Evolutionary conservation across 208 protist genomes (phyloP), one percentile per base, ranked within the genome.

Genomic region (Eutreptiella sp.): DNA sequence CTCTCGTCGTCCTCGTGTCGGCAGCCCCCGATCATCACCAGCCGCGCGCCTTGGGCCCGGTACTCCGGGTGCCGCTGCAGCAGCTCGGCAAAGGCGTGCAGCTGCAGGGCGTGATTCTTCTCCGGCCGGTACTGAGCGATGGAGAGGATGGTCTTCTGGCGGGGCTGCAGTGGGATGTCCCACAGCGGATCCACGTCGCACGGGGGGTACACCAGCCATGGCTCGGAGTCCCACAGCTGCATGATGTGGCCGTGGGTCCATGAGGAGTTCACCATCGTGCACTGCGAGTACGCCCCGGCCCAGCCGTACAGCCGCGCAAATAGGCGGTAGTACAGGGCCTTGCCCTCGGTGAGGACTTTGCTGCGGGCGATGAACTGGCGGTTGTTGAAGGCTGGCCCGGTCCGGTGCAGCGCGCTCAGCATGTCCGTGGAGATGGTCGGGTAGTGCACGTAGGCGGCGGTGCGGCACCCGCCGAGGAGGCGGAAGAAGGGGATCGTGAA

Each of bases 381-480:
- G 64, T 96, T 96, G 46, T 89, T 96, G 70, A 81, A 80, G 7
- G 74, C 34, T 5, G 31, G 61, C 36, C 62, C 42, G 11, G 81
- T 57, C 34, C 24, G 63, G 32, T 69, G 54, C 55, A 92, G 80
- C 9, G 75, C 62, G 43, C 72, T 42, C 9, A 76, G 63, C 88
- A 93, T 94, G 38, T 78, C 69, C 4, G 74, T 72, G 21, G 83
- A 88, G 32, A 99, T 93, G 9, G 94, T 88, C 23, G 97, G 96
- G 72, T 98, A 99, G 73, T 99, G 97, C 0, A 90, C 88, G 70
- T 99, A 99, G 39, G 73, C 85, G 1, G 78, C 80, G 3, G 97
- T 84, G 0, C 34, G 63, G 39, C 77, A 79, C 0, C 85, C 84
- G 31, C 73, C 81, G 1, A 97, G 36, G 7, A 83, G n/a, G 9